Conservation (phyloP, 2,329 filamentous ascomycete species). For the Fonsecaea pugnacius region DNA sequence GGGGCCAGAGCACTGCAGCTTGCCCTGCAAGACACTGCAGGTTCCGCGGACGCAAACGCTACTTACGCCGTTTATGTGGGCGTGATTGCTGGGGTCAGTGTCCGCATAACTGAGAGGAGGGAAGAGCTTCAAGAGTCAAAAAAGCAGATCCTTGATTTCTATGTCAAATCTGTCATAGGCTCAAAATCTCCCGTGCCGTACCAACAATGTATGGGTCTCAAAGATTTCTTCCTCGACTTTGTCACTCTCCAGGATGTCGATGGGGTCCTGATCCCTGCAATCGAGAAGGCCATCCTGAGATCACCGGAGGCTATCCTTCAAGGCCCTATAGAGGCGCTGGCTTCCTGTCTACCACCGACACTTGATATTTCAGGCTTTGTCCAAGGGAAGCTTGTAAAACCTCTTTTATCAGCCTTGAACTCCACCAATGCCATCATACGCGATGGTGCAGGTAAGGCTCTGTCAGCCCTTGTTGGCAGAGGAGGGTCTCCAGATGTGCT, state of each 20-base stretch:
- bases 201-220: constrained; percentile 73
- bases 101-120: constrained; percentile 68
- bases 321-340: constrained; percentile 74
- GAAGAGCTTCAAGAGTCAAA: constrained; percentile 68
- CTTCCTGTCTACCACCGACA: constrained; percentile 68
- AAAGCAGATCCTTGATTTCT: constrained; percentile 77
- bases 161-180: constrained; percentile 79
- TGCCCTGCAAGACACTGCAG: constrained; percentile 68
- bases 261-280: constrained; percentile 73
- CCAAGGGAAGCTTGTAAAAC: constrained; percentile 75
- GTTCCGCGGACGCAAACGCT: constrained; percentile 67
- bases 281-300: constrained; percentile 87
- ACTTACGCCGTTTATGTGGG: constrained; percentile 80
- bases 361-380: constrained; percentile 80
- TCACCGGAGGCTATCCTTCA: constrained; percentile 87
- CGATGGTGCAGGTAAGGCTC: constrained; percentile 73
- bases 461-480: constrained; percentile 68
- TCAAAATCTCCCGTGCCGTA: constrained; percentile 72
- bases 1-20: constrained; percentile 66
- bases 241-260: constrained; percentile 73
- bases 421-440: constrained; percentile 82
- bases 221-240: constrained; percentile 82
- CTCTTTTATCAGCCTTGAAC: constrained; percentile 85
- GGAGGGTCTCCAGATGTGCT: constrained; percentile 64
- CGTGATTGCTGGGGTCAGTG: constrained; percentile 82